Conservation (phyloP, 768 basidiomycete species). For the Gautieria morchelliformis region DNA sequence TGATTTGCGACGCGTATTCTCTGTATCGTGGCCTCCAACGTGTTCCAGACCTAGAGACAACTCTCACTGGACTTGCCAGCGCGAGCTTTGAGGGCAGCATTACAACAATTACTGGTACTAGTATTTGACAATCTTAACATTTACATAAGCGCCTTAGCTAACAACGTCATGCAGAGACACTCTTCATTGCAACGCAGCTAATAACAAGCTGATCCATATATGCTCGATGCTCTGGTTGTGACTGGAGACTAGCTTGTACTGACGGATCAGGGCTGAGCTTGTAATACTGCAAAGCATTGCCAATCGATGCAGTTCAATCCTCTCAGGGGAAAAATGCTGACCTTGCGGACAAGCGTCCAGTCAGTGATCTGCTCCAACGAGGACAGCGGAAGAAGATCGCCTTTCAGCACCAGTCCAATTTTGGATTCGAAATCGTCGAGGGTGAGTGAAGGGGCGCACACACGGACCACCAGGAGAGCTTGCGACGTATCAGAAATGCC, state of each 20-base stretch:
- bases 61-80: no score
- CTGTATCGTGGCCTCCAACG: no score
- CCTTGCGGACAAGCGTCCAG: slow-evolving; percentile 70
- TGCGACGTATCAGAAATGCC: slow-evolving; percentile 64
- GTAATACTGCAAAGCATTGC: background rate
- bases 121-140: no score
- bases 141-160: no score
- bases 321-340: slow-evolving; percentile 20
- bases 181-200: slow-evolving; percentile 79
- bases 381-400: slow-evolving; percentile 39
- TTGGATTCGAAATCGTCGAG: slow-evolving; percentile 29
- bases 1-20: background rate
- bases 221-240: slow-evolving; percentile 22
- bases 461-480: slow-evolving; percentile 62
- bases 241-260: background rate
- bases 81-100: no score
- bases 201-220: slow-evolving; percentile 58
- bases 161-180: slow-evolving; percentile 31
- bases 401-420: slow-evolving; percentile 53
- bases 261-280: slow-evolving; percentile 47
- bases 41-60: no score
- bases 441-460: slow-evolving; percentile 32
- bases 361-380: slow-evolving; percentile 45
- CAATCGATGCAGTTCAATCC: background rate
- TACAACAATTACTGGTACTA: no score